Conservation (phyloP, 1,284 basidiomycete genomes). For the Salmacisia buchloeana region DNA sequence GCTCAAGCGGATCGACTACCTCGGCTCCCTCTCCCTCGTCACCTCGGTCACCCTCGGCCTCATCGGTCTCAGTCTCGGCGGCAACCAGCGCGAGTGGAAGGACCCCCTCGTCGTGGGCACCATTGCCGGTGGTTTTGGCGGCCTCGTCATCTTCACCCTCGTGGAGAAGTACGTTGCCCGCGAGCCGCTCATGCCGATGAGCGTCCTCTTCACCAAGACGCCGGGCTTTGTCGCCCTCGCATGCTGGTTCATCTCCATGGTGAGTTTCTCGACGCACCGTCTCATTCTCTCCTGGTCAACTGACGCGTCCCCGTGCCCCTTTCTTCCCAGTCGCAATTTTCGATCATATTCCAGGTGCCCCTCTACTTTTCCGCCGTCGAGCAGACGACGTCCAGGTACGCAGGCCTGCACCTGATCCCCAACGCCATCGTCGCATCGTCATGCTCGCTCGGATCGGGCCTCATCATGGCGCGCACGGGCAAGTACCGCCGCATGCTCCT, state of each 20-base stretch:
- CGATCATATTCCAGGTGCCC: slow-evolving; percentile 50
- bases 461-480: slow-evolving; percentile 52
- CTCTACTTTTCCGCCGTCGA: slow-evolving; percentile 51
- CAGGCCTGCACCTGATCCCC: slow-evolving; percentile 51
- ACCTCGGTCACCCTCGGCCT: slow-evolving; percentile 47
- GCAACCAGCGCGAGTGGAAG: slow-evolving; percentile 42
- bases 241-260: slow-evolving; percentile 52
- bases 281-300: not conserved
- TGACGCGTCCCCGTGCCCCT: not conserved
- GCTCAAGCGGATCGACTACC: slow-evolving; percentile 52
- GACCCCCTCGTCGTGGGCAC: slow-evolving; percentile 38
- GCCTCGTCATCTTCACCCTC: slow-evolving; percentile 58
- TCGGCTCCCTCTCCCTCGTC: slow-evolving; percentile 51
- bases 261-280: not conserved
- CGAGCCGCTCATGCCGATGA: slow-evolving; percentile 51
- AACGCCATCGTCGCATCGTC: slow-evolving; percentile 50
- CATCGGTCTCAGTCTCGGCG: slow-evolving; percentile 48
- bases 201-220: slow-evolving; percentile 50
- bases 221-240: slow-evolving; percentile 51
- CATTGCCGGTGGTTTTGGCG: slow-evolving; percentile 52
- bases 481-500: slow-evolving; percentile 49
- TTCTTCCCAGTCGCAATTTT: slow-evolving; percentile 38
- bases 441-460: slow-evolving; percentile 50
- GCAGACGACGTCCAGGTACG: slow-evolving; percentile 45
- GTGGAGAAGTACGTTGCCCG: slow-evolving; percentile 54